These are phyloP conservation scores for Cladosporium sphaerospermum DNA, from an alignment of 2,329 filamentous ascomycete genomes.

Conservation along the genomic window DNA sequence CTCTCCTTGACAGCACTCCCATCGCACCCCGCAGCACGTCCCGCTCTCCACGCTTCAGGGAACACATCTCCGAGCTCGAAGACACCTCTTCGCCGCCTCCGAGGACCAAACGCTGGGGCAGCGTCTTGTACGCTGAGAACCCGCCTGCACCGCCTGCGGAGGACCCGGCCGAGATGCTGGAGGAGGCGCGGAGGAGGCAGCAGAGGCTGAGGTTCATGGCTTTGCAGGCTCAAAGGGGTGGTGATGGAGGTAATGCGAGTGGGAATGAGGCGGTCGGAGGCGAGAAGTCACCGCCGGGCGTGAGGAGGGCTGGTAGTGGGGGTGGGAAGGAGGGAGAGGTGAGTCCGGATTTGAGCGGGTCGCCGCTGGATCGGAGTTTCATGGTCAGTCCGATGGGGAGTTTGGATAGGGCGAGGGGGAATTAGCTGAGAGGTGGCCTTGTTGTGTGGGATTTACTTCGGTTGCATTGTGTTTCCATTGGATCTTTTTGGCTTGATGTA, in stretches of 20 bases:
- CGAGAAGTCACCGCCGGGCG: not conserved
- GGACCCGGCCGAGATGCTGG: not conserved
- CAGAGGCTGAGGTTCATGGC: slow-evolving; percentile 19
- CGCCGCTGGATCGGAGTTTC: slow-evolving; percentile 11
- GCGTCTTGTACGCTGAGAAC: not conserved
- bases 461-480: no score
- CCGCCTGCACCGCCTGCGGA: not conserved
- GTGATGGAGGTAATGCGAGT: not conserved
- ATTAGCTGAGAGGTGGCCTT: not conserved
- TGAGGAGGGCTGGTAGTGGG: slow-evolving; percentile 14
- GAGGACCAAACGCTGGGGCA: not conserved
- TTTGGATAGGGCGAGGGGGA: slow-evolving; percentile 1
- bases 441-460: not conserved
- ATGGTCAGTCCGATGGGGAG: slow-evolving; percentile 15
- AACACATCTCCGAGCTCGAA: slow-evolving; percentile 15
- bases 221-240: slow-evolving; percentile 11
- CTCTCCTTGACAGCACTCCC: slow-evolving; percentile 15
- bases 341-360: slow-evolving; percentile 12
- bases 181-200: slow-evolving; percentile 15
- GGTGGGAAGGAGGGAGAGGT: slow-evolving; percentile 10
- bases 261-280: not conserved
- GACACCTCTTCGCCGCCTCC: slow-evolving; percentile 14
- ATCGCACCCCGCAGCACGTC: slow-evolving; percentile 1
- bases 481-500: no score
- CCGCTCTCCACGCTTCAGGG: slow-evolving; percentile 14